Conservation (phyloP, 768 basidiomycete genomes). For the Pleurotus ostreatus region DNA sequence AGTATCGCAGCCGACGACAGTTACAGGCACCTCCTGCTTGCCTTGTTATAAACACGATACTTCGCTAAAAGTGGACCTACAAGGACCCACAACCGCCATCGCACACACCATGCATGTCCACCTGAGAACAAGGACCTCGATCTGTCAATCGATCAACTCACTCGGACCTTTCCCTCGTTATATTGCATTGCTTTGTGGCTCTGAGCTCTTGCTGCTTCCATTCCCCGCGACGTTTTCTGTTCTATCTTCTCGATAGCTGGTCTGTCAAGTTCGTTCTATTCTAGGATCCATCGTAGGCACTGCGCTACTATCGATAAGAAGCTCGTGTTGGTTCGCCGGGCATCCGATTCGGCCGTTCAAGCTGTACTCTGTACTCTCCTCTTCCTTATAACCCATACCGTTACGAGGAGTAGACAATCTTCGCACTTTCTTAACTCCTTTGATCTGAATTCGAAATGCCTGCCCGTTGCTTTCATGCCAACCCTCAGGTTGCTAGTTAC, state of each 20-base stretch:
- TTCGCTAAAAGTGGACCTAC: conserved; percentile 4
- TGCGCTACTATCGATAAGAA: neutral
- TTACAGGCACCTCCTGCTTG: no score
- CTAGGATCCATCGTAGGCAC: neutral
- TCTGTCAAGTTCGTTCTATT: neutral
- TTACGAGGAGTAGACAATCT: no score
- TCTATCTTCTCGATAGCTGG: conserved; percentile 1
- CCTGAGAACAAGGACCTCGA: neutral
- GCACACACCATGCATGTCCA: neutral
- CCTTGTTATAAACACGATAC: no score
- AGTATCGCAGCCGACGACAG: no score
- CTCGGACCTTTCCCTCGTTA: neutral
- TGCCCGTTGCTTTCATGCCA: no score
- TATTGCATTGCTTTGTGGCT: conserved; percentile 4
- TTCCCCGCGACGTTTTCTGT: neutral
- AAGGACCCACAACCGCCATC: conserved; percentile 2
- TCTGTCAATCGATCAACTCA: neutral
- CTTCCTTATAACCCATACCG: neutral
- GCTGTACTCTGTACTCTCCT: neutral
- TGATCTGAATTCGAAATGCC: no score
- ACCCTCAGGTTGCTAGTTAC: no score
- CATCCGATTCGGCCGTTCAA: neutral
- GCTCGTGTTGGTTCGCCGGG: neutral
- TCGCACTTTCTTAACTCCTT: no score
- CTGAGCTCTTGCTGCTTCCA: neutral